Conservation (phyloP, 306 rosid species). For the Alnus glutinosa region DNA sequence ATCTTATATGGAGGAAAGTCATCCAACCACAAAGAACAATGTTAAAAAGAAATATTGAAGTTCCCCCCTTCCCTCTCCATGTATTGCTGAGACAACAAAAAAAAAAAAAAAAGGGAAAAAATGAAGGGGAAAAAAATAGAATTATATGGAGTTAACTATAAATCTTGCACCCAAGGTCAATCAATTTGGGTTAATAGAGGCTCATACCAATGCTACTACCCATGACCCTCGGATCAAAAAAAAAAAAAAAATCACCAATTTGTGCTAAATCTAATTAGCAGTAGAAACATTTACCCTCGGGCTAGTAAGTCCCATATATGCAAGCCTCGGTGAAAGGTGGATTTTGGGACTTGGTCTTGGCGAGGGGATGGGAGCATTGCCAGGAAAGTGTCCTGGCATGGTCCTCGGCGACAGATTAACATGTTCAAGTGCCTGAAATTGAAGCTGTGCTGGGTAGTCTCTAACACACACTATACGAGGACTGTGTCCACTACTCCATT, state of each 20-base stretch:
- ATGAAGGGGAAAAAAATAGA: slow-evolving; percentile 5
- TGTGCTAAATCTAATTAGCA: slow-evolving; percentile 7
- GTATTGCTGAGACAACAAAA: too few relatives aligned
- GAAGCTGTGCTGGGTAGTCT: slow-evolving; percentile 70
- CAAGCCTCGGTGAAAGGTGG: slow-evolving; percentile 67
- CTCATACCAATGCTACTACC: not conserved
- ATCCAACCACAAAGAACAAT: not conserved
- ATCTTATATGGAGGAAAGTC: not conserved
- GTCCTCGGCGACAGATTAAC: slow-evolving; percentile 64
- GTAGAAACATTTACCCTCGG: slow-evolving; percentile 38
- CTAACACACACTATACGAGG: slow-evolving; percentile 64
- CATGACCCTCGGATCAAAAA: not conserved
- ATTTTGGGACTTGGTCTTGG: slow-evolving; percentile 73
- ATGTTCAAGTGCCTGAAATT: slow-evolving; percentile 68
- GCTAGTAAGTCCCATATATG: slow-evolving; percentile 54
- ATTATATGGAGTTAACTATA: too few relatives aligned
- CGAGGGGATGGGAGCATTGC: slow-evolving; percentile 59
- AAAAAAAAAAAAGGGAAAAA: not conserved
- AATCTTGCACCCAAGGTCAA: too few relatives aligned
- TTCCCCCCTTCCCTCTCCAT: too few relatives aligned
- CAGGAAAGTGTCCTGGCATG: slow-evolving; percentile 28
- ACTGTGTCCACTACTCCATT: slow-evolving; percentile 65
- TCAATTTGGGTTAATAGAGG: not conserved
- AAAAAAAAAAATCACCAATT: not conserved
- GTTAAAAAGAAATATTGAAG: not conserved